Conservation (phyloP, 345 rosid genomes). For the Eucalyptus marginata region DNA sequence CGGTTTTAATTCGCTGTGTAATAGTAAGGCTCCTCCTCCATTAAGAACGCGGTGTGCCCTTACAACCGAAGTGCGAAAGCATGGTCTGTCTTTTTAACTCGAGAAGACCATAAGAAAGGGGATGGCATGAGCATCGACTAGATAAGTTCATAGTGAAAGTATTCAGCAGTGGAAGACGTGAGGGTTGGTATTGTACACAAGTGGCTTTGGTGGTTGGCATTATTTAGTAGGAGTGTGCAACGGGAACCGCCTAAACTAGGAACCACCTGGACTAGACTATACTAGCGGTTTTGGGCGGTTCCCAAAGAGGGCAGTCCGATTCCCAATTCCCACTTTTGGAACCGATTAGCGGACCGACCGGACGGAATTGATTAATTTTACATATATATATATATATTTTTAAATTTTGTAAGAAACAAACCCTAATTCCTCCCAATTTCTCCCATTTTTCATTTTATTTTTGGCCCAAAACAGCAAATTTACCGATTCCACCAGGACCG, state of each 20-base stretch:
- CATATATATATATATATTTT: no score
- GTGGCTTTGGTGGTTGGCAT: not conserved
- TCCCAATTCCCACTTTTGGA: no score
- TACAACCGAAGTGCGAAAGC: not conserved
- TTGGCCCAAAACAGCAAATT: no score
- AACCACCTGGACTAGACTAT: fast-evolving
- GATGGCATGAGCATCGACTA: not conserved
- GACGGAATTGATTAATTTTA: fast-evolving
- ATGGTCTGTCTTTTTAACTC: not conserved
- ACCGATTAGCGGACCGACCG: fast-evolving
- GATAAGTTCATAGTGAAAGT: not conserved
- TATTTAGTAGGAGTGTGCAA: no score
- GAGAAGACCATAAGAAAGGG: not conserved
- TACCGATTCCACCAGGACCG: fast-evolving
- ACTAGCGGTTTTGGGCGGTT: no score
- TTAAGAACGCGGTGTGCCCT: not conserved
- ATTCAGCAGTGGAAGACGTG: not conserved
- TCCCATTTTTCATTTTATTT: no score
- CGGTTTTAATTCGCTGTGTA: not conserved
- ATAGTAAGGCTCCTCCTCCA: not conserved
- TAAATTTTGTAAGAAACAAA: no score
- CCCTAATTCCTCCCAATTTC: no score
- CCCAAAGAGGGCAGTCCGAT: fast-evolving
- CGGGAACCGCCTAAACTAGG: fast-evolving
- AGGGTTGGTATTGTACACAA: not conserved